Percentiles rank a stretch among this genome's conserved stretches.
These are phyloP conservation scores for Heterococcus sp. DNA, from an alignment of 108 stramenopile genomes.

Conservation along the genomic window DNA sequence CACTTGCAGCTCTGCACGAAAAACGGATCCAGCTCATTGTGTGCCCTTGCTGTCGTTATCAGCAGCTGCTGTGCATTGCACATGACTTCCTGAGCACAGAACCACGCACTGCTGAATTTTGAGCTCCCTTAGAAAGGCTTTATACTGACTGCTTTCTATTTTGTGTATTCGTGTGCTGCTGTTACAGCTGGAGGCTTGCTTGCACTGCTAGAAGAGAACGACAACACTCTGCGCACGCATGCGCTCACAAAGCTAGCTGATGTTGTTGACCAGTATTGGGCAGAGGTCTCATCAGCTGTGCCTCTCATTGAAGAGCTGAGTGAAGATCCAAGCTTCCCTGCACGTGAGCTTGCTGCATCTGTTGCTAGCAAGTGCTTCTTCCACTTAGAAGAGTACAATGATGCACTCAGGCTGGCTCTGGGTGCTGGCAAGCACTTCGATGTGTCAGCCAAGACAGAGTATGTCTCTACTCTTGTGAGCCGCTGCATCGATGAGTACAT, in stretches of 20 bases:
- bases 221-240: constrained; percentile 40
- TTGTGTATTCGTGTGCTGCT: no score
- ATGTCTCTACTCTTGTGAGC: constrained; percentile 57
- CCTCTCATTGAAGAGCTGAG: constrained; percentile 59
- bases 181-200: constrained; percentile 49
- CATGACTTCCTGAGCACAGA: no score
- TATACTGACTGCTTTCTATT: no score
- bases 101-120: no score
- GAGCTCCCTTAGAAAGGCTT: no score
- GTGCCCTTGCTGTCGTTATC: no score
- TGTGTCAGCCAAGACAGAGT: constrained; percentile 53
- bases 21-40: no score
- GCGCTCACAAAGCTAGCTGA: constrained; percentile 53
- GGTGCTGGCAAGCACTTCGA: constrained; percentile 59
- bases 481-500: constrained; percentile 76
- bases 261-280: constrained; percentile 60
- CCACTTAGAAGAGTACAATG: constrained; percentile 91
- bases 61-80: no score
- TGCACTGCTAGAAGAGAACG: constrained; percentile 55
- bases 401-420: constrained; percentile 79
- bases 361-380: constrained; percentile 91
- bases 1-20: no score
- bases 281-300: constrained; percentile 57
- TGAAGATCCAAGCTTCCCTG: constrained; percentile 57
- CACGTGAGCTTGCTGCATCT: constrained; percentile 77